These are phyloP conservation scores for Verticillium nubilum DNA, from an alignment of 2,329 filamentous ascomycete species.

Conservation along the genomic window DNA sequence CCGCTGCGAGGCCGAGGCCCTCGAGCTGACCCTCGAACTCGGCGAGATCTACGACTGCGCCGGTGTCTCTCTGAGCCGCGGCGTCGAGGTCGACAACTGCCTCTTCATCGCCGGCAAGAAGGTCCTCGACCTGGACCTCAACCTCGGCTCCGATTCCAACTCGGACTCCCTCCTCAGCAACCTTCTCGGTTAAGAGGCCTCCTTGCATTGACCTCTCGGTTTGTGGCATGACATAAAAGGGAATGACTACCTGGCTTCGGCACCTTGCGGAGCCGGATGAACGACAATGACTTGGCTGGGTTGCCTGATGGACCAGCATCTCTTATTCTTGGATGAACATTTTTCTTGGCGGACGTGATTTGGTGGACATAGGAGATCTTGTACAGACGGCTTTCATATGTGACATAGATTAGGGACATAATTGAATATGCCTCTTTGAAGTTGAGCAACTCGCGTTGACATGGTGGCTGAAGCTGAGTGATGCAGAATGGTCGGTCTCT, in stretches of 20 bases:
- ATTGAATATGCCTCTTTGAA: not conserved
- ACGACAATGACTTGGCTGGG: not conserved
- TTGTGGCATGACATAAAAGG: not conserved
- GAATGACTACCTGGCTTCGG: not conserved
- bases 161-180: not conserved
- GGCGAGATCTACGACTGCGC: slow-evolving; percentile 1
- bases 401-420: not conserved
- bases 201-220: not conserved
- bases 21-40: not conserved
- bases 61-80: not conserved
- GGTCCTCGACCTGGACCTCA: slow-evolving; percentile 1
- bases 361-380: not conserved
- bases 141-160: not conserved
- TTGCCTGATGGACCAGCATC: not conserved
- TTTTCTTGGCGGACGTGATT: not conserved
- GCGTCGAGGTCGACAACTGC: slow-evolving; percentile 2
- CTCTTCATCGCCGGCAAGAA: slow-evolving; percentile 1
- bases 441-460: no score
- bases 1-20: slow-evolving; percentile 2
- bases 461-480: no score
- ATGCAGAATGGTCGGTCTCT: no score
- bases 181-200: not conserved
- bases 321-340: not conserved
- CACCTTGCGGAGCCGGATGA: not conserved
- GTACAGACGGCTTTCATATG: not conserved